phyloP scores from a whole-genome alignment of 257 asterid genomes.

The Anisodus tanguticus region DNA sequence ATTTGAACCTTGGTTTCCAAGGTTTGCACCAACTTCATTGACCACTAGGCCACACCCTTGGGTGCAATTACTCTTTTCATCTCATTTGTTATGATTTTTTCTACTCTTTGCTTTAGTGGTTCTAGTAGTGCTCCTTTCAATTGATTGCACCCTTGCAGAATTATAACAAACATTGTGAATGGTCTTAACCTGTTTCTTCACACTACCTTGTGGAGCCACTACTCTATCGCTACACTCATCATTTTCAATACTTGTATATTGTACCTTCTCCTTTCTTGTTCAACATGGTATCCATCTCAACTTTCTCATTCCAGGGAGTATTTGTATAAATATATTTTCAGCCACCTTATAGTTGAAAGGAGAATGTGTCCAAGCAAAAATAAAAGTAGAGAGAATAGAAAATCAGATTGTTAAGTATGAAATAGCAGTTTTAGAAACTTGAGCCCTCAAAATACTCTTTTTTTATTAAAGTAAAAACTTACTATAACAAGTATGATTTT shows the following conservation, averaged over 20 bases:
- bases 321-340: background rate
- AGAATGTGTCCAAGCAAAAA: background rate
- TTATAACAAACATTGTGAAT: background rate
- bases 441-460: background rate
- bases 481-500: background rate
- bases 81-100: background rate
- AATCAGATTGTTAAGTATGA: background rate
- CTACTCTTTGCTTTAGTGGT: background rate
- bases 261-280: constrained; percentile 14
- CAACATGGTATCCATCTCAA: constrained; percentile 6
- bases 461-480: background rate
- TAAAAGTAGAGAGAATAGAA: background rate
- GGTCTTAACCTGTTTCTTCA: background rate
- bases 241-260: background rate
- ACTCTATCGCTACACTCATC: background rate
- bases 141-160: background rate
- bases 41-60: background rate
- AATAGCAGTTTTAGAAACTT: background rate
- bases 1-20: background rate
- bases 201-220: constrained; percentile 20
- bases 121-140: background rate
- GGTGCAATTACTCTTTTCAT: background rate
- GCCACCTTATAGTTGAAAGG: background rate
- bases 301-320: background rate
- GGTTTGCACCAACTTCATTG: background rate